Conservation (phyloP, 805 yeast species). For the Kurtzmaniella fragi region DNA sequence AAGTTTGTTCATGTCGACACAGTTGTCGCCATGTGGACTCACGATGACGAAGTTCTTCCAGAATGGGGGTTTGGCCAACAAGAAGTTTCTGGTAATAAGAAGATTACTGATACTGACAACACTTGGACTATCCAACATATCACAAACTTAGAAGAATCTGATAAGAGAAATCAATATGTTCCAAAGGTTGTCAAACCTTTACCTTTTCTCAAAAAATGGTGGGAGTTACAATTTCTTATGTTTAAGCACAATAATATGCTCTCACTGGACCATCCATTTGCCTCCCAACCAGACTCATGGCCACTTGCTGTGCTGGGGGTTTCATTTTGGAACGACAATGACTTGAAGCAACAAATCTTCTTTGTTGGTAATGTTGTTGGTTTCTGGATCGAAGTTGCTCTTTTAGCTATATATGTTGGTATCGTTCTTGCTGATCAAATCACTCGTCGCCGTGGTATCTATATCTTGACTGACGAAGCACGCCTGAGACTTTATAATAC, state of each 20-base stretch:
- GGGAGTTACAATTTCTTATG: constrained; percentile 84
- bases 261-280: constrained; percentile 89
- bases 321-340: constrained; percentile 87
- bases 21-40: constrained; percentile 92
- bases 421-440: constrained; percentile 70
- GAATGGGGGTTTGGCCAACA: constrained; percentile 93
- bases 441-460: constrained; percentile 65
- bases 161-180: constrained; percentile 54
- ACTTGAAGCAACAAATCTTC: constrained; percentile 67
- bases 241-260: constrained; percentile 87
- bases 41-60: constrained; percentile 75
- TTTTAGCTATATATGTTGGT: constrained; percentile 59
- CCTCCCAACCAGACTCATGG: constrained; percentile 89
- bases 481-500: constrained; percentile 74
- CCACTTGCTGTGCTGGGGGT: constrained; percentile 88
- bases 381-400: constrained; percentile 76
- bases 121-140: constrained; percentile 76
- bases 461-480: constrained; percentile 53
- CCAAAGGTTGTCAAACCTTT: constrained; percentile 60
- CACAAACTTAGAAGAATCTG: constrained; percentile 47
- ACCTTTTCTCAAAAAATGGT: constrained; percentile 82
- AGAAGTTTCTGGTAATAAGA: constrained; percentile 94
- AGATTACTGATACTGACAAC: constrained; percentile 60
- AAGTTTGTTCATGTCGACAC: constrained; percentile 79
- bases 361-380: constrained; percentile 88